phyloP scores from a whole-genome alignment of 805 yeast species.

The Saccharomycopsis fermentans region DNA sequence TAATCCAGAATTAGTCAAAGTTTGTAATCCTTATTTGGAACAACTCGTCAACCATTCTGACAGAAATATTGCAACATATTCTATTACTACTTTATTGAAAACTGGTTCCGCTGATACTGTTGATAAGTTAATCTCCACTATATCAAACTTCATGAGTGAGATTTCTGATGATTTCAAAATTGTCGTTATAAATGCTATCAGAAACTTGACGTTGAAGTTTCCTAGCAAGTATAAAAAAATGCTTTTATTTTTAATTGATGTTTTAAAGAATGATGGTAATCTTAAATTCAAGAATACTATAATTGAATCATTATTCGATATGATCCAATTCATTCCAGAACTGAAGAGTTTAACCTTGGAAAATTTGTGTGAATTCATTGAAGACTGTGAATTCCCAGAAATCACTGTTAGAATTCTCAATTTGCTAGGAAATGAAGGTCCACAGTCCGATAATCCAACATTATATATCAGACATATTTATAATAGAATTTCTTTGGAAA shows the following conservation, averaged over 20 bases:
- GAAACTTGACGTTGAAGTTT: conserved; percentile 85
- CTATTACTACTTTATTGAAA: conserved; percentile 90
- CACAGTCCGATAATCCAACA: conserved; percentile 75
- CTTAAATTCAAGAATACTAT: conserved; percentile 75
- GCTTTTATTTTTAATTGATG: conserved; percentile 70
- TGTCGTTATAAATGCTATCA: conserved; percentile 90
- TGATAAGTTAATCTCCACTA: conserved; percentile 79
- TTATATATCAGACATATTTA: conserved; percentile 91
- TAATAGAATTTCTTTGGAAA: conserved; percentile 92
- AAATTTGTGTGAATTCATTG: conserved; percentile 91
- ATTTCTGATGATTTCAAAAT: conserved; percentile 93
- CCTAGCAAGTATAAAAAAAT: conserved; percentile 81
- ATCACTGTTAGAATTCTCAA: conserved; percentile 88
- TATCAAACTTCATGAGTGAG: conserved; percentile 82
- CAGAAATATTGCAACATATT: conserved; percentile 90
- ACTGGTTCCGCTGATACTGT: conserved; percentile 88
- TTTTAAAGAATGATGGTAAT: conserved; percentile 86
- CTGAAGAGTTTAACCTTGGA: conserved; percentile 77
- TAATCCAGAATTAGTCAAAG: conserved; percentile 61
- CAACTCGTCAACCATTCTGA: conserved; percentile 77
- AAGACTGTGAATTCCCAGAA: conserved; percentile 95
- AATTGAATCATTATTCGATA: conserved; percentile 86
- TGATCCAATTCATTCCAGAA: conserved; percentile 76
- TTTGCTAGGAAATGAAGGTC: conserved; percentile 90
- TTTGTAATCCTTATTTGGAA: conserved; percentile 81